Percentiles rank a stretch among this genome's conserved stretches.
Evolutionary conservation across 306 rosid species (phyloP).

Genomic region (Crataegus laevigata): DNA sequence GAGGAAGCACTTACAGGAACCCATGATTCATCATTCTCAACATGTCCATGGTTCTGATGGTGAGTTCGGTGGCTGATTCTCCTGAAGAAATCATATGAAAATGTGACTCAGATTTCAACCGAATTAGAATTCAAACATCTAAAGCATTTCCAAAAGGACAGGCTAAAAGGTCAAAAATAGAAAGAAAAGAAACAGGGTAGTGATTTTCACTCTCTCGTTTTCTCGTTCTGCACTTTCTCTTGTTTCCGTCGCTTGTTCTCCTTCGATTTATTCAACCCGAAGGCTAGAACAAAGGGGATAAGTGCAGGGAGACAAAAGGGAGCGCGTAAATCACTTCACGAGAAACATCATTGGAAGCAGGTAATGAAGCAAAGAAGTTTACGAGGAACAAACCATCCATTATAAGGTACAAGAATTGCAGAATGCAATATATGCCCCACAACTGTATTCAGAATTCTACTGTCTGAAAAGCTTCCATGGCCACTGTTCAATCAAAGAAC

Average conservation of each 20-base stretch:
- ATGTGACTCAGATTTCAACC: neutral
- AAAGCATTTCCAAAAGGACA: neutral
- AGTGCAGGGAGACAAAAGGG: neutral
- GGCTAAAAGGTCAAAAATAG: neutral
- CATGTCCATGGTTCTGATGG: constrained; percentile 96
- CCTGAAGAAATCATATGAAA: constrained; percentile 36
- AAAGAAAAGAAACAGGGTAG: neutral
- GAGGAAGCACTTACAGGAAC: constrained; percentile 62
- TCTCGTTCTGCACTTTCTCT: neutral
- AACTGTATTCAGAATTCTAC: constrained; percentile 33
- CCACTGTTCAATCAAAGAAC: constrained; percentile 48
- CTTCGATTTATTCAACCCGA: neutral
- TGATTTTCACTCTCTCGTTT: neutral
- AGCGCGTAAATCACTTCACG: neutral
- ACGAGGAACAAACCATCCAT: constrained; percentile 69
- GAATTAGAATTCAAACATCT: too few relatives aligned
- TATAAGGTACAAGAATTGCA: constrained; percentile 76
- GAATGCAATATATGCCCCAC: constrained; percentile 94
- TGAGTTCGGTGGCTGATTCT: constrained; percentile 95
- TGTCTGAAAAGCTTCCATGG: constrained; percentile 96
- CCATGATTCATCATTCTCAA: constrained; percentile 95
- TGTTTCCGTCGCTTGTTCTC: neutral
- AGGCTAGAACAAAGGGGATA: neutral
- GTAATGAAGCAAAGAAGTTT: neutral
- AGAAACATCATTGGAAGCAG: neutral